A percentile compares a stretch with the other conserved stretches of the same genome.
Evolutionary conservation across 805 yeast genomes (phyloP).

Genomic region (Clavispora asparagi): DNA sequence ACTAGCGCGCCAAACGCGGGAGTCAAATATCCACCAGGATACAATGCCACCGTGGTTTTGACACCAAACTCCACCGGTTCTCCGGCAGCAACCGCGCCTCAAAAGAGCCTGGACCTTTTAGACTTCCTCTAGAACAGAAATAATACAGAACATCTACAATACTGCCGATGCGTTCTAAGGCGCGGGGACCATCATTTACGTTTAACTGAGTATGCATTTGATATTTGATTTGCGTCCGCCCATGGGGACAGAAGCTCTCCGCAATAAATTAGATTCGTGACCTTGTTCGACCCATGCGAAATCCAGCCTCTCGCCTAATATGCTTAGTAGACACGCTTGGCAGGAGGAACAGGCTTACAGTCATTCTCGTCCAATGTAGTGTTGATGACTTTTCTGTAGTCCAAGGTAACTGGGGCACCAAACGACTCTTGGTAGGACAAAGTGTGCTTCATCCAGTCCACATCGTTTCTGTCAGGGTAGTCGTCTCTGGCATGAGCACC

Average conservation of each 20-base stretch:
- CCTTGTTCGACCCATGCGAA: background rate
- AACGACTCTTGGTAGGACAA: conserved; percentile 79
- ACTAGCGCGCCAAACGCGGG: conserved; percentile 3
- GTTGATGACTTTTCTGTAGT: conserved; percentile 79
- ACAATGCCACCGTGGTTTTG: conserved; percentile 20
- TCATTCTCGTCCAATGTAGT: conserved; percentile 86
- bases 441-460: conserved; percentile 96
- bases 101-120: conserved; percentile 6
- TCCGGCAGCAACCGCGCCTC: conserved; percentile 1
- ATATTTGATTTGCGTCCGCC: background rate
- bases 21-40: conserved; percentile 28
- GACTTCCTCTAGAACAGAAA: conserved; percentile 10
- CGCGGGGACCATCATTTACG: background rate
- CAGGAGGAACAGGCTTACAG: conserved; percentile 95
- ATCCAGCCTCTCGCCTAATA: background rate
- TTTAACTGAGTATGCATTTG: background rate
- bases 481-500: conserved; percentile 99
- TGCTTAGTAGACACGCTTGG: conserved; percentile 82
- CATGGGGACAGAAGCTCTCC: background rate
- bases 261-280: conserved; percentile 2
- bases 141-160: too few species aligned
- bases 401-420: conserved; percentile 69
- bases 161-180: too few species aligned
- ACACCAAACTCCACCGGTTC: conserved; percentile 19
- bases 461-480: conserved; percentile 93